Base-by-base conservation (phyloP, 305 asterid species). In the Fraxinus ornus region DNA sequence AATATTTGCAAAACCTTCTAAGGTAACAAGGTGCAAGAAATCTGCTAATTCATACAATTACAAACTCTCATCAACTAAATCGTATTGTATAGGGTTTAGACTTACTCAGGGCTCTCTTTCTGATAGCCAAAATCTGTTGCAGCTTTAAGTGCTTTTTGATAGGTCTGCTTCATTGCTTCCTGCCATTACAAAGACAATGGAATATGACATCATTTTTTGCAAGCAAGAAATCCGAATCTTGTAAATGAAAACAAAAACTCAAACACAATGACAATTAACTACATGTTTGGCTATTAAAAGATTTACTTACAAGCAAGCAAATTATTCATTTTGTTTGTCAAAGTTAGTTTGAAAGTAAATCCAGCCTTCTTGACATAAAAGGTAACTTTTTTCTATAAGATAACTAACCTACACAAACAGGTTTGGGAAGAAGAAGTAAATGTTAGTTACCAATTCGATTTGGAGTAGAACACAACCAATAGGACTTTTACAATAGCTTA, bases 61-160 rank as follows among this genome's bases (percentile, higher is more conserved):
- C 10, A 78, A 60, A 52, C 5, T 37, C 30, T 26, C 57, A 5
- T n/a, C 30, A 39, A 57, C 33, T 47, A 13, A 9, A 37, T 70
- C 64, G 68, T 35, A 52, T 66, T n/a, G 7, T 19, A 47, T 78
- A 74, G 32, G 72, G 81, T 8, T 71, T 76, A 78, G 88, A 26
- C 94, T 92, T 96, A 96, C 99, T 94, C 99, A 2, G 98, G 97
- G 87, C 95, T 91, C 88, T 94, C 99, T 90, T 96, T 96, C 85
- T 85, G 97, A 86, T 94, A 94, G 79, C 98, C 98, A 72, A 93
- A 94, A 86, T 96, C 99, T 28, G 89, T 41, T 75, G 98, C 98
- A 76, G 98, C 93, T 89, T 96, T 96, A 10, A 94, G 88, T 37
- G 93, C 89, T 84, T 97, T 90, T 78, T 94, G 95, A 88, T 93